Evolutionary conservation across 225 moss, liverwort and hornwort genomes (phyloP).

Genomic region (Lunularia cruciata): DNA sequence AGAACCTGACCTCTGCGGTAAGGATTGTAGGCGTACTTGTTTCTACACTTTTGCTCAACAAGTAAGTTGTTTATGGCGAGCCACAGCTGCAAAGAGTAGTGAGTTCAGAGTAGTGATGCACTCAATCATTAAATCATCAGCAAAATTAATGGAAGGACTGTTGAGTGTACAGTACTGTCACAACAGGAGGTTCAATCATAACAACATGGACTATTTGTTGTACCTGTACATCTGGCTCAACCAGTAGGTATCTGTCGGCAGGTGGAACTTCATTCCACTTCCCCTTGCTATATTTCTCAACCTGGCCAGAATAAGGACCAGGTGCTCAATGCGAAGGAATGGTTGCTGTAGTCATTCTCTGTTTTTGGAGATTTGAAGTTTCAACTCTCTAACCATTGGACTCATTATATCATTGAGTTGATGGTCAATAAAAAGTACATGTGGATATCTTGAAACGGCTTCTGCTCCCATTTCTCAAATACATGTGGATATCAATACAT

Average conservation of each 20-base stretch:
- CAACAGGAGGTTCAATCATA: background rate
- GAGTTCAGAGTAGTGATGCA: background rate
- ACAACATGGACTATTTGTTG: background rate
- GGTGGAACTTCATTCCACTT: slow-evolving; percentile 73
- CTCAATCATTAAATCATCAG: background rate
- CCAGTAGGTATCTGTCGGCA: slow-evolving; percentile 67
- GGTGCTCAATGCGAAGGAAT: too few species aligned
- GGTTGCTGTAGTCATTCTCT: too few species aligned
- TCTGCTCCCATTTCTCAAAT: too few species aligned
- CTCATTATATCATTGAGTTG: background rate
- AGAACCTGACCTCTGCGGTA: slow-evolving; percentile 69
- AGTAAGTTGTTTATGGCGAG: slow-evolving; percentile 73
- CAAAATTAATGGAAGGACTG: too few species aligned
- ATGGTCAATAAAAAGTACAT: background rate
- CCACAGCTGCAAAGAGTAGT: slow-evolving; percentile 60
- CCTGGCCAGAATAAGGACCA: too few species aligned
- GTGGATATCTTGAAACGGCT: background rate
- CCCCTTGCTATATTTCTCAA: slow-evolving; percentile 74
- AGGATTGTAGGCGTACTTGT: slow-evolving; percentile 70
- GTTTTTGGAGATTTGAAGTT: too few species aligned
- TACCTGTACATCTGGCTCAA: slow-evolving; percentile 84
- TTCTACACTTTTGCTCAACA: slow-evolving; percentile 80
- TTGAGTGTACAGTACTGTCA: too few species aligned
- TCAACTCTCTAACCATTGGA: background rate
- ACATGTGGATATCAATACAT: too few species aligned